Conservation (phyloP, 202 grass and related monocot genomes). For the Setaria italica region DNA sequence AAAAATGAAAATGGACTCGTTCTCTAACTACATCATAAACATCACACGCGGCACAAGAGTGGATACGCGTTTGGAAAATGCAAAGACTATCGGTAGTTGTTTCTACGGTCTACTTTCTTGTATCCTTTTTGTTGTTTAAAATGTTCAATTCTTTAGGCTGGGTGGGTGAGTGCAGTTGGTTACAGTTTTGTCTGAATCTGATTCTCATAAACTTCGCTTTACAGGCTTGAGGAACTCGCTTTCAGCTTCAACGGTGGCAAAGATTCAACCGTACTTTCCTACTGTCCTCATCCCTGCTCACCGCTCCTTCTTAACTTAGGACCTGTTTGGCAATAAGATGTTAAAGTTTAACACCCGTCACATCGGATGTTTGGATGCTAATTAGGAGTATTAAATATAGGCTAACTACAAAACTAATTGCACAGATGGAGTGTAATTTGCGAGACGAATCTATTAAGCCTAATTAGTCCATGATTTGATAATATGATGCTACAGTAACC, state of each 20-base stretch:
- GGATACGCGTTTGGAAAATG: not conserved
- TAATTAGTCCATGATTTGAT: too few species aligned
- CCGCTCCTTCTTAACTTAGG: not conserved
- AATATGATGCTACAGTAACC: too few species aligned
- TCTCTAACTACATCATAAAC: not conserved
- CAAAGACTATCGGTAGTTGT: not conserved
- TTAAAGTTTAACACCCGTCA: too few species aligned
- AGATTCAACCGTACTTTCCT: constrained; percentile 67
- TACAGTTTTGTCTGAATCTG: not conserved
- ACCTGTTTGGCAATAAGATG: too few species aligned
- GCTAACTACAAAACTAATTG: too few species aligned
- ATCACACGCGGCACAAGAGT: not conserved
- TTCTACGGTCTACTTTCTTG: not conserved
- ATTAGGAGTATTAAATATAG: too few species aligned
- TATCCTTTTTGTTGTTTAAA: not conserved
- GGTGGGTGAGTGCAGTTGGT: constrained; percentile 11
- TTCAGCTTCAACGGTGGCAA: constrained; percentile 90
- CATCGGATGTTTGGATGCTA: too few species aligned
- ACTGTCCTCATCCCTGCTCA: not conserved
- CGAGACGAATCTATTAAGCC: too few species aligned
- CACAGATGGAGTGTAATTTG: too few species aligned
- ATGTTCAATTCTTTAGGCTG: not conserved
- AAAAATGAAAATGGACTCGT: too few species aligned
- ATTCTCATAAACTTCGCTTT: constrained; percentile 11
- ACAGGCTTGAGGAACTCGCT: constrained; percentile 70